Evolutionary conservation across 371 early-diverging fungal genomes (phyloP).

Genomic region (Lichtheimia hyalospora): DNA sequence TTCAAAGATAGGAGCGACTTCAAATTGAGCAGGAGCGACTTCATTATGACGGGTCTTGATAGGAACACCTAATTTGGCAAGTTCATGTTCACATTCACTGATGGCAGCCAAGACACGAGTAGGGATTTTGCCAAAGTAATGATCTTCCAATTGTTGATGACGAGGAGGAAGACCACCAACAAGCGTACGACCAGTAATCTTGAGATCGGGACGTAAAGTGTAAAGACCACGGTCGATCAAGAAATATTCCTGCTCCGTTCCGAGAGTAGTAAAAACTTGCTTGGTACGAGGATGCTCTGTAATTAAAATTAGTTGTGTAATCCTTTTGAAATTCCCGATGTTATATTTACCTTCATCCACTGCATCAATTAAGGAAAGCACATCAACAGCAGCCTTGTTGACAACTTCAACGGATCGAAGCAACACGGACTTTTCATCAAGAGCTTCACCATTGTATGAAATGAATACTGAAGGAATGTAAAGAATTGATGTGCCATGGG

Average conservation of each 20-base stretch:
- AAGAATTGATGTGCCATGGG: slow-evolving; percentile 88
- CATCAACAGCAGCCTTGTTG: slow-evolving; percentile 75
- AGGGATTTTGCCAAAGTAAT: slow-evolving; percentile 98
- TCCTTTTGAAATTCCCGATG: background rate
- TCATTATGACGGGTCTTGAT: slow-evolving; percentile 99
- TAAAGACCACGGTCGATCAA: slow-evolving; percentile 92
- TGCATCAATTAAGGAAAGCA: slow-evolving; percentile 73
- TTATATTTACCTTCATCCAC: slow-evolving; percentile 45
- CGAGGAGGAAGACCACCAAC: slow-evolving; percentile 93
- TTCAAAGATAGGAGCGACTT: slow-evolving; percentile 97
- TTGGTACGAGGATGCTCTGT: slow-evolving; percentile 52
- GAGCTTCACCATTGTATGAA: slow-evolving; percentile 97
- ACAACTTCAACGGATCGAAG: slow-evolving; percentile 89
- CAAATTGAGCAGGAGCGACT: slow-evolving; percentile 98
- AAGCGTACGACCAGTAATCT: slow-evolving; percentile 94
- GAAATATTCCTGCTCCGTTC: slow-evolving; percentile 98
- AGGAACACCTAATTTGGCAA: slow-evolving; percentile 93
- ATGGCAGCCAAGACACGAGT: slow-evolving; percentile 89
- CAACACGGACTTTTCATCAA: slow-evolving; percentile 97
- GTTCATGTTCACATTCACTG: slow-evolving; percentile 92
- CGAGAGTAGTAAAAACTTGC: slow-evolving; percentile 88
- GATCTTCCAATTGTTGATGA: slow-evolving; percentile 98
- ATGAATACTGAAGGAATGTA: slow-evolving; percentile 98
- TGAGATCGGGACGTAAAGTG: slow-evolving; percentile 92
- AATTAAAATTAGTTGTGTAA: background rate